phyloP scores from a whole-genome alignment of 768 basidiomycete species.

The Naganishia vaughanmartiniae region DNA sequence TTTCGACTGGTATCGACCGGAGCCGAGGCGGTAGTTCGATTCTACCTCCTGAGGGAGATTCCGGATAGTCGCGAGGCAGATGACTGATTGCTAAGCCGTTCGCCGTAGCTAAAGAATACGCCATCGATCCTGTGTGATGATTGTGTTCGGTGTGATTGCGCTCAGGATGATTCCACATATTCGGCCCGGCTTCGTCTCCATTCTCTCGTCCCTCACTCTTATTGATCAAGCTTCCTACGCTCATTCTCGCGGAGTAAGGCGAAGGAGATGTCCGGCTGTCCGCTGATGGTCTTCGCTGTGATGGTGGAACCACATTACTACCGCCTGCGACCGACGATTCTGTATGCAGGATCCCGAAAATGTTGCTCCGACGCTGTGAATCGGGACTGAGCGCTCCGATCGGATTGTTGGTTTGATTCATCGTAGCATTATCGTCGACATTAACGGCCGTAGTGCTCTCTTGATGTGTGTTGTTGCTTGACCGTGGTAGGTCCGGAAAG shows the following conservation, averaged over 20 bases:
- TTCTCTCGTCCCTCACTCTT: not conserved
- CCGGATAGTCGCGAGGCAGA: not conserved
- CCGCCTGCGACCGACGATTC: not conserved
- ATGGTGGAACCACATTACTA: not conserved
- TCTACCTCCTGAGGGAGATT: not conserved
- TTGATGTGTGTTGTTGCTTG: not conserved
- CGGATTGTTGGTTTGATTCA: not conserved
- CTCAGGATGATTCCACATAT: not conserved
- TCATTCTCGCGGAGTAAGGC: conserved; percentile 10
- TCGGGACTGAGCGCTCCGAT: conserved; percentile 18
- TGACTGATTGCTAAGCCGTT: not conserved
- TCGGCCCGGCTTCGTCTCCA: not conserved
- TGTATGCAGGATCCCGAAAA: conserved; percentile 21
- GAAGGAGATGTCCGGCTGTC: not conserved
- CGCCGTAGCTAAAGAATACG: not conserved
- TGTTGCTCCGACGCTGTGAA: conserved; percentile 17
- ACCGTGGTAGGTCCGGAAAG: not conserved
- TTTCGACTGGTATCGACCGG: not conserved
- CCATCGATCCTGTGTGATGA: not conserved
- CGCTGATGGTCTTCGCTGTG: not conserved
- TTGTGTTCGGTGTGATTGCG: not conserved
- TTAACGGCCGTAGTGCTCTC: not conserved
- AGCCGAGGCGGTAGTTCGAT: not conserved
- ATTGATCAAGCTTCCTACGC: conserved; percentile 8
- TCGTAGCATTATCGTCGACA: conserved; percentile 1